Evolutionary conservation across 2,329 filamentous ascomycete species (phyloP).

Genomic region (Drechmeria coniospora): DNA sequence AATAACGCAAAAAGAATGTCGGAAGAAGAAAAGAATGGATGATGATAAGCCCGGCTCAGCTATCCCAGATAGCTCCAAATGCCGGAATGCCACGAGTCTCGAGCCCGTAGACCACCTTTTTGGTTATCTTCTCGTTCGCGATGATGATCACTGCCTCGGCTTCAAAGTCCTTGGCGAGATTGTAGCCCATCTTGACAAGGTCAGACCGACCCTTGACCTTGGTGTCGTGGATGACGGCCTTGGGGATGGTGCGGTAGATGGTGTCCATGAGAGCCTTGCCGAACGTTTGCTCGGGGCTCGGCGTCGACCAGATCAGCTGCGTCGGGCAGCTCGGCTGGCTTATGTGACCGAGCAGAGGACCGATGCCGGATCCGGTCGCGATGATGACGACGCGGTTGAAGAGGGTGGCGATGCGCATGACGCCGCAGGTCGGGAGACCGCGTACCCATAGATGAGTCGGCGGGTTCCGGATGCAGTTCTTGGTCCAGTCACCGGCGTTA

Average conservation of each 20-base stretch:
- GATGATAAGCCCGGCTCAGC: too few species aligned
- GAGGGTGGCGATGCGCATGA: constrained; percentile 50
- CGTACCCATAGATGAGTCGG: constrained; percentile 51
- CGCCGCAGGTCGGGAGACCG: constrained; percentile 50
- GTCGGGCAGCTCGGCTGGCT: constrained; percentile 31
- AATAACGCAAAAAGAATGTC: too few species aligned
- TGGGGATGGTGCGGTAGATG: constrained; percentile 40
- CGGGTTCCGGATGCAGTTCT: constrained; percentile 42
- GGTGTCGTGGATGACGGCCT: constrained; percentile 55
- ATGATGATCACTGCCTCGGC: constrained; percentile 61
- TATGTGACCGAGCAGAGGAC: constrained; percentile 47
- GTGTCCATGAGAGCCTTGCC: constrained; percentile 38
- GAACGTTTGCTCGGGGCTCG: constrained; percentile 46
- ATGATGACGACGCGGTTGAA: constrained; percentile 52
- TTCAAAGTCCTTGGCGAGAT: constrained; percentile 38
- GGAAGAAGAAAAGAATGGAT: too few species aligned
- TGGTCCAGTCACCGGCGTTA: constrained; percentile 63
- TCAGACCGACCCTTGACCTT: constrained; percentile 42
- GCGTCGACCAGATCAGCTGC: constrained; percentile 56
- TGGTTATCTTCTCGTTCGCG: constrained; percentile 52
- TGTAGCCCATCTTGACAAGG: constrained; percentile 30
- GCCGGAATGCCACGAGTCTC: constrained; percentile 50
- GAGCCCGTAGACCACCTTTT: constrained; percentile 52
- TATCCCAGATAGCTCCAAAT: constrained; percentile 62
- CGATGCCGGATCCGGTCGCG: constrained; percentile 60